Evolutionary conservation across 805 yeast species (phyloP).

Genomic region (Kockiozyma suomiensis): DNA sequence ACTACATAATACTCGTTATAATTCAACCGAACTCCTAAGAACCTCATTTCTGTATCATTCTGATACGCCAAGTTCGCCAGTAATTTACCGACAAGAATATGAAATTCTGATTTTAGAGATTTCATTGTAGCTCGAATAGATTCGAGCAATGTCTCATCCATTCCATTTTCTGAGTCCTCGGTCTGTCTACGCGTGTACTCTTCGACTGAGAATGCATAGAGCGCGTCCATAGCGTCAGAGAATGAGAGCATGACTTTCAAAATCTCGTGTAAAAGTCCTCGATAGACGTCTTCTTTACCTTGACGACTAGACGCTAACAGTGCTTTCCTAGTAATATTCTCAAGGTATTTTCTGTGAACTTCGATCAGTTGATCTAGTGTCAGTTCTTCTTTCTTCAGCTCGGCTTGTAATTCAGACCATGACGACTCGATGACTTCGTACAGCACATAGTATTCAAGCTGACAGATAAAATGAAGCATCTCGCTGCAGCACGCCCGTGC

Average conservation of each 20-base stretch:
- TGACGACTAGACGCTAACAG: conserved; percentile 40
- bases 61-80: conserved; percentile 38
- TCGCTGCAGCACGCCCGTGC: conserved; percentile 37
- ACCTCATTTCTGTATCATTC: conserved; percentile 42
- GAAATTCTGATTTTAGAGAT: conserved; percentile 33
- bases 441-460: conserved; percentile 44
- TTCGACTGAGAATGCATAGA: conserved; percentile 37
- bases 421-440: conserved; percentile 45
- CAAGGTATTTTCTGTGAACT: conserved; percentile 42
- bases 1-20: conserved; percentile 42
- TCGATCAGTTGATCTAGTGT: conserved; percentile 44
- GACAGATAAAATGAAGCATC: conserved; percentile 43
- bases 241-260: conserved; percentile 39
- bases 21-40: conserved; percentile 43
- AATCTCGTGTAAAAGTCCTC: conserved; percentile 41
- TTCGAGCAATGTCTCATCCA: conserved; percentile 23
- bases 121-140: conserved; percentile 28
- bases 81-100: conserved; percentile 35
- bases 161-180: not conserved
- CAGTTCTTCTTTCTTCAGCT: conserved; percentile 36
- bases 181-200: conserved; percentile 32
- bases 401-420: conserved; percentile 41
- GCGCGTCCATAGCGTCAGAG: conserved; percentile 28
- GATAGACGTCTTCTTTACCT: conserved; percentile 27
- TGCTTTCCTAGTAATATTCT: conserved; percentile 40